Base-by-base conservation (phyloP, 1,284 basidiomycete species). In the Microbotryum saponariae region DNA sequence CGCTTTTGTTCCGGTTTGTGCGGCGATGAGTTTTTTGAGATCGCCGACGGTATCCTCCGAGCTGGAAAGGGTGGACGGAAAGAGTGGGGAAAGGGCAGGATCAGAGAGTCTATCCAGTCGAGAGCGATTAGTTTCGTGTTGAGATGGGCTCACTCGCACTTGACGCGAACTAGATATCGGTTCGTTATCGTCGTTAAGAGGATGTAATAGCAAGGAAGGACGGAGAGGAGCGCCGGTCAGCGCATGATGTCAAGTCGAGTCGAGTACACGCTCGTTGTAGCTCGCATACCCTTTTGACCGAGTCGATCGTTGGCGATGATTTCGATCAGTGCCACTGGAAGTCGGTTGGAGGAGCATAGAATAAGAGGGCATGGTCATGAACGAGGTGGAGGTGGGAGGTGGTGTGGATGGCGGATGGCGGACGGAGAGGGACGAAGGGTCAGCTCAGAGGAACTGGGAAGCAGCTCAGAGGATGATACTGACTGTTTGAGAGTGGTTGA, bases 221-320 rank as follows among this genome's bases (percentile, higher is more conserved):
- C 21, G n/a, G 42, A 31, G 44, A 27, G 5, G 31, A 31, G 31
- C 7, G 31, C 8, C 31, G 31, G 31, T 31, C 31, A 31, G 31
- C 31, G 31, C 44, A 21, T 10, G 14, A 18, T 0, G 6, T 14
- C 23, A 16, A 20, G 31, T 42, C 37, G 16, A 42, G 37, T 42
- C 31, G 31, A 18, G 31, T 31, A 10, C 31, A 8, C 31, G 31
- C 1, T 31, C 8, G 31, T 31, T 31, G 31, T 25, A 25, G 25
- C 31, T 31, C 31, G 62, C 74, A 59, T 51, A 91, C 93, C 93
- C 86, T 96, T 97, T 63, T 90, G 85, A 54, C 94, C 94, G 59
- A 97, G 82, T 74, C 94, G 87, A 80, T 97, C 93, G 77, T 97
- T 97, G 9, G 91, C 94, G 70, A 94, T 94, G 64, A 97, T 85